These are phyloP conservation scores for Trypanosoma theileri DNA, from an alignment of 208 protist genomes.

Conservation along the genomic window DNA sequence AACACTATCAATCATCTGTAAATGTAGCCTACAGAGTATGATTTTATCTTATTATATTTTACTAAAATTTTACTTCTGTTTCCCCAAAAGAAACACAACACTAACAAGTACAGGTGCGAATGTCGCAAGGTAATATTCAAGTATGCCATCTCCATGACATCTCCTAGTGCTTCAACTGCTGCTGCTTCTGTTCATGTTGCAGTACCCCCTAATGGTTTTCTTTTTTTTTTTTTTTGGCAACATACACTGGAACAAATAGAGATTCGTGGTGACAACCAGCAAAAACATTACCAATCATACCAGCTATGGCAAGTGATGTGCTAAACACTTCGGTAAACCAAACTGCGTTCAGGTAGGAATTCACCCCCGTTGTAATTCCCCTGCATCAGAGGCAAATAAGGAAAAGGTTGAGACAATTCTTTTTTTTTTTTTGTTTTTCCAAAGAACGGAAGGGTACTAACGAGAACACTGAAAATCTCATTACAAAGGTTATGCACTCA, in stretches of 20 bases:
- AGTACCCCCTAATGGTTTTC: neutral
- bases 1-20: no score
- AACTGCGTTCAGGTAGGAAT: slow-evolving; percentile 47
- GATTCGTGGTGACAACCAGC: slow-evolving; percentile 49
- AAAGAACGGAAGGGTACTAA: neutral
- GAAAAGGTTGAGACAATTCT: neutral
- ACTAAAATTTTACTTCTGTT: neutral
- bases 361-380: slow-evolving; percentile 52
- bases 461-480: neutral
- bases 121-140: no score
- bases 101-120: no score
- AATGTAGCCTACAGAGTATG: no score
- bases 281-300: slow-evolving; percentile 52
- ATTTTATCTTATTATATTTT: neutral
- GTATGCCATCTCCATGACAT: no score
- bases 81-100: no score
- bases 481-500: neutral
- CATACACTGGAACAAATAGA: slow-evolving; percentile 37
- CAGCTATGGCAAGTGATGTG: slow-evolving; percentile 31
- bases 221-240: slow-evolving; percentile 2
- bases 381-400: neutral
- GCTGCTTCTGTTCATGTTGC: neutral
- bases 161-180: no score
- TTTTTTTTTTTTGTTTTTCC: neutral
- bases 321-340: slow-evolving; percentile 53